Evolutionary conservation across 306 rosid genomes (phyloP).

Genomic region (Vigna radiata): DNA sequence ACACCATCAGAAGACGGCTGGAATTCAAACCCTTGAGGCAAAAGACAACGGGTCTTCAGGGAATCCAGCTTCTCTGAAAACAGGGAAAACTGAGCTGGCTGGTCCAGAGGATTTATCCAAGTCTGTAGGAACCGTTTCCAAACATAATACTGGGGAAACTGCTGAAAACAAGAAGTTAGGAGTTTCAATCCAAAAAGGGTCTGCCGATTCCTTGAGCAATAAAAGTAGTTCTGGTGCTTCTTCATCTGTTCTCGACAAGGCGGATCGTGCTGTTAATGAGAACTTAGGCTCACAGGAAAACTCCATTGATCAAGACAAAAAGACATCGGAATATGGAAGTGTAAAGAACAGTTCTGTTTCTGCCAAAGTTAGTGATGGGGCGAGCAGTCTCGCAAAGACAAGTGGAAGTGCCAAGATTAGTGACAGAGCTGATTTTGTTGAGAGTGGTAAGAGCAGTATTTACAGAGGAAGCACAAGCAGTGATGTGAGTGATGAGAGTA

Average conservation of each 20-base stretch:
- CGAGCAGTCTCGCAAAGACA: constrained; percentile 86
- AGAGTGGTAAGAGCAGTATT: constrained; percentile 97
- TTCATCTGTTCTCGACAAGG: constrained; percentile 57
- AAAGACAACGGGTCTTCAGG: constrained; percentile 55
- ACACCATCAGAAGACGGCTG: constrained; percentile 58
- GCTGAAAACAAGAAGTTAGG: constrained; percentile 56
- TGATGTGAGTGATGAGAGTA: constrained; percentile 95
- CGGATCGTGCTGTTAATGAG: constrained; percentile 56
- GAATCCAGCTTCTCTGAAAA: constrained; percentile 37
- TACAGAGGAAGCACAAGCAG: constrained; percentile 98
- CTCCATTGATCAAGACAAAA: constrained; percentile 74
- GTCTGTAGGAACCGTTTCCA: constrained; percentile 51
- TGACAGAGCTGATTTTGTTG: constrained; percentile 81
- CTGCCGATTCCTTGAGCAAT: constrained; percentile 60
- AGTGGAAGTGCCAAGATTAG: constrained; percentile 96
- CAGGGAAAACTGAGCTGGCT: constrained; percentile 53
- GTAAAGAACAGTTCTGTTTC: constrained; percentile 85
- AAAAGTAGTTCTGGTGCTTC: constrained; percentile 61
- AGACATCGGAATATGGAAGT: constrained; percentile 80
- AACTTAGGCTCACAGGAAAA: constrained; percentile 66
- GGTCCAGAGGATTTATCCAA: constrained; percentile 52
- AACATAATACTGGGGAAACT: constrained; percentile 56
- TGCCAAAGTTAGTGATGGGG: constrained; percentile 86
- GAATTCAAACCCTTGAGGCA: constrained; percentile 54
- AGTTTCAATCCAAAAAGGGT: constrained; percentile 51